Base-by-base conservation (phyloP, 805 yeast genomes). In the Candida odintsovae region DNA sequence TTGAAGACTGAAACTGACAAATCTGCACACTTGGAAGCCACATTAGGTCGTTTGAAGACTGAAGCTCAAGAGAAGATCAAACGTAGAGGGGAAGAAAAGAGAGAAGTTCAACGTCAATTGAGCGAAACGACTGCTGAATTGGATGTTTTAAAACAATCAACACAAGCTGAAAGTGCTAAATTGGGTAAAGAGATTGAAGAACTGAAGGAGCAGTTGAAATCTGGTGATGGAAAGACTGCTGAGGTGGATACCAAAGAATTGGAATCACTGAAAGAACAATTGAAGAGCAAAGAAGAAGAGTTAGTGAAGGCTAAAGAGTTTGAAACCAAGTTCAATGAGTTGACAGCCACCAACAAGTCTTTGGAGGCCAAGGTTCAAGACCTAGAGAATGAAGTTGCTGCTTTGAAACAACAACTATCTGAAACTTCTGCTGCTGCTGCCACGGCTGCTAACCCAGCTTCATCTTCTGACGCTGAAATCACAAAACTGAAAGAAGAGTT, bases 281-380 rank as follows among this genome's bases (percentile, higher is more conserved):
- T 63, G 15, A 52, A 61, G 40, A 49, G 52, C 7, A 54, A 66
- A 35, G 44, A 59, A 9, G 44, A 37, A 10, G 54, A 50, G 18
- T 48, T 47, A 55, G 51, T 56, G 57, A 51, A 64, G 57, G 70
- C 70, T 1, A 64, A 64, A 31, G 67, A 64, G 6, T 61, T 80
- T 38, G 75, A 63, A 40, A 48, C 55, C 7, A 66, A 72, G 48
- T 50, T 70, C 13, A 61, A 60, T 9, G 63, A 59, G 5, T 45
- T 73, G 20, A 54, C 55, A 15, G 47, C 55, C 1, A 62, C 63
- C 18, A 72, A 71, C 26, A 63, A 66, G 6, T 64, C 68, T 8
- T 50, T 77, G 23, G 65, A 62, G 43, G 44, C 44, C 9, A 51
- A 50, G 37, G 47, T 56, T 23, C 18, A 44, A 19, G 46, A 39